Conservation (phyloP, 805 yeast species). For the Candida glaebosa region DNA sequence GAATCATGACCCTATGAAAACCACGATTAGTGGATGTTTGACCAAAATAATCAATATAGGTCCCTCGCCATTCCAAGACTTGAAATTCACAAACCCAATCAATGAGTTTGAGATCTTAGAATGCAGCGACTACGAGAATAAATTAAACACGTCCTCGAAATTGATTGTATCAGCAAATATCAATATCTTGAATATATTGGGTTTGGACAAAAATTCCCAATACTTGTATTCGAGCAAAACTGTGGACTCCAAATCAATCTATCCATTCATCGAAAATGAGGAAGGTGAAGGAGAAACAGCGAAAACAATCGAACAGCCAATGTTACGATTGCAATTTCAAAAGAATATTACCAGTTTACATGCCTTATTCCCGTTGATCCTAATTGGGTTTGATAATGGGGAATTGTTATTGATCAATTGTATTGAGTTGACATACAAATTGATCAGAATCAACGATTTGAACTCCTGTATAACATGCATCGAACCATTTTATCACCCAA, state of each 20-base stretch:
- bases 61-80: slow-evolving; percentile 4
- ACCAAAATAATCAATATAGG: slow-evolving; percentile 16
- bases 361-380: slow-evolving; percentile 43
- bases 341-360: slow-evolving; percentile 36
- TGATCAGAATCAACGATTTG: slow-evolving; percentile 42
- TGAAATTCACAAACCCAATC: slow-evolving; percentile 1
- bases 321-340: slow-evolving; percentile 40
- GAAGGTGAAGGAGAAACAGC: slow-evolving; percentile 15
- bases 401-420: slow-evolving; percentile 63
- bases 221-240: slow-evolving; percentile 20
- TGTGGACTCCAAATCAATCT: slow-evolving; percentile 17
- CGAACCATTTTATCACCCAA: slow-evolving; percentile 26
- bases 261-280: slow-evolving; percentile 18
- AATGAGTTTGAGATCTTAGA: slow-evolving; percentile 2
- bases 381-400: slow-evolving; percentile 66
- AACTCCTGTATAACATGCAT: slow-evolving; percentile 17
- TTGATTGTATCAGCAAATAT: slow-evolving; percentile 47
- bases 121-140: background rate
- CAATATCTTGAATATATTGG: slow-evolving; percentile 46
- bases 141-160: slow-evolving; percentile 13
- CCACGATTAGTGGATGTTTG: slow-evolving; percentile 49
- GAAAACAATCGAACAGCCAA: slow-evolving; percentile 42
- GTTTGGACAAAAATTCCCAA: slow-evolving; percentile 24
- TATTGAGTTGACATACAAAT: slow-evolving; percentile 39
- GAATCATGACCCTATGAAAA: slow-evolving; percentile 48